Base-by-base conservation (phyloP, 768 basidiomycete genomes). In the Podaxis sp. region DNA sequence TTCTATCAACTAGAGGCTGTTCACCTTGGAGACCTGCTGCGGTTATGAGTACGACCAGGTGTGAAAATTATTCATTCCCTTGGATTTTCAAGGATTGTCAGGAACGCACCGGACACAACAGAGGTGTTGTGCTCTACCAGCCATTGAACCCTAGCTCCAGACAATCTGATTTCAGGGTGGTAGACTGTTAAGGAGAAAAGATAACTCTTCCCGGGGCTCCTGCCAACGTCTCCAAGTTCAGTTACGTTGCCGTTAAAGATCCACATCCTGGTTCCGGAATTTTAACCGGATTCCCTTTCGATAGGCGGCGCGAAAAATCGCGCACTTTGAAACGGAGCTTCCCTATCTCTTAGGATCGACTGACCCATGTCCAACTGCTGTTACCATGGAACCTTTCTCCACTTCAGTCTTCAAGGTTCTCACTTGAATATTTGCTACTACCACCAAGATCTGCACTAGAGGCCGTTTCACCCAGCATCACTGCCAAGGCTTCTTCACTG, bases 351-450 rank as follows among this genome's bases (percentile, higher is more conserved):
- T 87, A 87, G 85, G 87, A 88, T 87, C 86, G 86, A 88, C 87
- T 89, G 81, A 88, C 87, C 87, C 87, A 85, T 87, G 87, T 87
- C 84, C 87, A 88, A 88, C 86, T 87, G 85, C 86, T 88, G 87
- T 88, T 87, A 87, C 84, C 87, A 87, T 84, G 86, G 86, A 88
- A 88, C 87, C 87, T 87, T 88, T 89, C 87, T 87, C 87, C 87
- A 88, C 87, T 88, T 88, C 87, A 88, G 87, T 88, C 87, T 85
- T 87, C 87, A 84, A 88, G 85, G 87, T 81, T 88, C 87, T 87
- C 87, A 86, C 84, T 87, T 86, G 87, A 87, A 86, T 88, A 89
- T 88, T 88, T 88, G 88, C 87, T 89, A 89, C 88, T 88, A 85
- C 86, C 86, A 89, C 88, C 87, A 87, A 88, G 87, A 90, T 88